A percentile compares a stretch with the other conserved stretches of the same genome.
These are phyloP conservation scores for Polyplosphaeria fusca DNA, from an alignment of 495 filamentous ascomycete genomes.

Conservation along the genomic window DNA sequence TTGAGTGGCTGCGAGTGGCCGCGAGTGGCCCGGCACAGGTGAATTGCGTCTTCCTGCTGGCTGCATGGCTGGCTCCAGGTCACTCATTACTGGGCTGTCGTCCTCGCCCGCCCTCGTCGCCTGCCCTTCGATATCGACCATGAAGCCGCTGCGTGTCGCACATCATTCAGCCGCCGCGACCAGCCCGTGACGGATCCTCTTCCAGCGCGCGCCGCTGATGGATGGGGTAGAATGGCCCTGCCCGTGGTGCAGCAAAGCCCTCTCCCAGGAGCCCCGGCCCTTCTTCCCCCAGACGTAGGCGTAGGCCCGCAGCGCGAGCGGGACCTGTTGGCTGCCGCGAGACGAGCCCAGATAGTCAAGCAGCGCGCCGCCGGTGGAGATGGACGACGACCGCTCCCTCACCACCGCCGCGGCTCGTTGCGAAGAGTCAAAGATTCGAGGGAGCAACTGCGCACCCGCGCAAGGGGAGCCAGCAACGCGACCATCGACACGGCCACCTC, in stretches of 20 bases:
- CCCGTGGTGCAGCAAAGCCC: slow-evolving; percentile 20
- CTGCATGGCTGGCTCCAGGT: slow-evolving; percentile 1
- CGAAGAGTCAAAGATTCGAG: slow-evolving; percentile 34
- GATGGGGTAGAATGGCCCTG: slow-evolving; percentile 32
- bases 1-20: too few species aligned
- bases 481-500: slow-evolving; percentile 15
- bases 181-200: slow-evolving; percentile 13
- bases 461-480: slow-evolving; percentile 20
- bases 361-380: slow-evolving; percentile 12
- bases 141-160: slow-evolving; percentile 22
- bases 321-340: slow-evolving; percentile 12
- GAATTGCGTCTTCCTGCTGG: slow-evolving; percentile 8
- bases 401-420: slow-evolving; percentile 25
- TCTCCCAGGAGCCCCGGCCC: slow-evolving; percentile 19
- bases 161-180: slow-evolving; percentile 6
- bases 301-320: slow-evolving; percentile 10
- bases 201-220: slow-evolving; percentile 12
- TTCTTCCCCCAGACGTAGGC: slow-evolving; percentile 3
- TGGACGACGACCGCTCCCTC: slow-evolving; percentile 8
- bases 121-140: too few species aligned
- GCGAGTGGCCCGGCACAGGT: neutral
- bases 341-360: slow-evolving; percentile 14
- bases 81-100: neutral
- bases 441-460: slow-evolving; percentile 33
- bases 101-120: too few species aligned